Conservation (phyloP, 768 basidiomycete genomes). For the Calocybe cyanea region DNA sequence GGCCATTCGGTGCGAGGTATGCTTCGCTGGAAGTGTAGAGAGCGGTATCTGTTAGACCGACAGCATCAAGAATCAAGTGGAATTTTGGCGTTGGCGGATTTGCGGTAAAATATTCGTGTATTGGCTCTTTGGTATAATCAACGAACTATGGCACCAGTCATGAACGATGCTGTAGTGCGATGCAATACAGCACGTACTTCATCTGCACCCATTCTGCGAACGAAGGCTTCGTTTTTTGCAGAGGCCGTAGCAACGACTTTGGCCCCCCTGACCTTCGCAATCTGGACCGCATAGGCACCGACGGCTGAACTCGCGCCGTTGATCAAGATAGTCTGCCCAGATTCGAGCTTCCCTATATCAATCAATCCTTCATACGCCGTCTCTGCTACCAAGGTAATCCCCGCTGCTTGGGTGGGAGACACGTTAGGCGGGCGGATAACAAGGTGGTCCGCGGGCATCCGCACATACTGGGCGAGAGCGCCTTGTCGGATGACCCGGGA, state of each 20-base stretch:
- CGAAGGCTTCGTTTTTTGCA: slow-evolving; percentile 52
- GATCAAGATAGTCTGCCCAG: slow-evolving; percentile 59
- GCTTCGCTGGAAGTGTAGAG: slow-evolving; percentile 47
- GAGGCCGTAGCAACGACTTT: slow-evolving; percentile 60
- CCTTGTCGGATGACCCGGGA: slow-evolving; percentile 44
- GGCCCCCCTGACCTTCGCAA: slow-evolving; percentile 64
- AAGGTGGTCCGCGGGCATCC: slow-evolving; percentile 38
- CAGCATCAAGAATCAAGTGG: slow-evolving; percentile 58
- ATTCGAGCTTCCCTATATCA: slow-evolving; percentile 43
- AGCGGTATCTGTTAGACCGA: slow-evolving; percentile 41
- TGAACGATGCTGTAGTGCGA: background rate
- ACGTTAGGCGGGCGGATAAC: slow-evolving; percentile 45
- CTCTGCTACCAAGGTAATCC: slow-evolving; percentile 51
- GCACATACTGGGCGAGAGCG: slow-evolving; percentile 53
- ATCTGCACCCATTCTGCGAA: slow-evolving; percentile 61
- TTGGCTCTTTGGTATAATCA: slow-evolving; percentile 54
- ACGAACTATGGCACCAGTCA: slow-evolving; percentile 37
- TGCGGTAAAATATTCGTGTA: slow-evolving; percentile 41
- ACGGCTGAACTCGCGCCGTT: slow-evolving; percentile 70
- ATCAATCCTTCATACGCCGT: slow-evolving; percentile 60
- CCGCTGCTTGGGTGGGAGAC: slow-evolving; percentile 55
- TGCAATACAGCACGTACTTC: slow-evolving; percentile 35
- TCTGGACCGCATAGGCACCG: slow-evolving; percentile 67
- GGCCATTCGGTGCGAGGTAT: slow-evolving; percentile 52
- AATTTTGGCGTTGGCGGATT: slow-evolving; percentile 49